Evolutionary conservation across 2,329 filamentous ascomycete species (phyloP).

Genomic region (Blumeriella jaapii): DNA sequence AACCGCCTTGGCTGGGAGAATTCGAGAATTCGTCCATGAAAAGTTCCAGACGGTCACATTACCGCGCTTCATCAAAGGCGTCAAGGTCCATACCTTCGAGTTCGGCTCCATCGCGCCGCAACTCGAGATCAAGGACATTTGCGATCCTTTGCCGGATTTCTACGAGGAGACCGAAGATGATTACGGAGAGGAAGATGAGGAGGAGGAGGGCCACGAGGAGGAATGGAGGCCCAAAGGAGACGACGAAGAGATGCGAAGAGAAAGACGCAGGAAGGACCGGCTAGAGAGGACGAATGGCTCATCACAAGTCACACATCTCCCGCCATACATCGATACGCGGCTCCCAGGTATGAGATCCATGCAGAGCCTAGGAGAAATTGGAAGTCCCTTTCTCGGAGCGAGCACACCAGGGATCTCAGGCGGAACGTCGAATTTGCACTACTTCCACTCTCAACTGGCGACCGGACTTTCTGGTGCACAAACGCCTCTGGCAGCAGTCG

Average conservation of each 20-base stretch:
- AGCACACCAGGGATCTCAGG: slow-evolving; percentile 55
- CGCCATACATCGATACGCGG: slow-evolving; percentile 32
- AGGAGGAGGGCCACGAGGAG: slow-evolving; percentile 36
- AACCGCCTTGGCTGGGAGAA: slow-evolving; percentile 67
- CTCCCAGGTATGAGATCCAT: slow-evolving; percentile 25
- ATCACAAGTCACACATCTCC: slow-evolving; percentile 13
- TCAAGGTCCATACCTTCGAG: slow-evolving; percentile 87
- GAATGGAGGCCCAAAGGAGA: slow-evolving; percentile 14
- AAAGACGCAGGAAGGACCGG: slow-evolving; percentile 28
- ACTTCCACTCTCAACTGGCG: slow-evolving; percentile 69
- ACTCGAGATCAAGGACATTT: slow-evolving; percentile 91
- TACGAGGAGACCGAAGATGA: slow-evolving; percentile 73
- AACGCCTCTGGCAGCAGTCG: slow-evolving; percentile 69
- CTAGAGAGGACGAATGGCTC: slow-evolving; percentile 26
- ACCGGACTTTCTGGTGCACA: slow-evolving; percentile 62
- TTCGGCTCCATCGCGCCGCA: slow-evolving; percentile 76
- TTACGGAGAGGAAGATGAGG: slow-evolving; percentile 42
- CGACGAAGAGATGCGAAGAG: slow-evolving; percentile 23
- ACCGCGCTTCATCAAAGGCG: slow-evolving; percentile 92
- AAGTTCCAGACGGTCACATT: slow-evolving; percentile 88
- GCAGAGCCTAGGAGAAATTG: slow-evolving; percentile 32
- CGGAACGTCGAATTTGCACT: slow-evolving; percentile 66
- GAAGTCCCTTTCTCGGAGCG: slow-evolving; percentile 46
- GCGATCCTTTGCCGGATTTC: slow-evolving; percentile 89
- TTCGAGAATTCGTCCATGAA: slow-evolving; percentile 87